Conservation (phyloP, 192 early-diverging fungal species). For the Radiomyces spectabilis region DNA sequence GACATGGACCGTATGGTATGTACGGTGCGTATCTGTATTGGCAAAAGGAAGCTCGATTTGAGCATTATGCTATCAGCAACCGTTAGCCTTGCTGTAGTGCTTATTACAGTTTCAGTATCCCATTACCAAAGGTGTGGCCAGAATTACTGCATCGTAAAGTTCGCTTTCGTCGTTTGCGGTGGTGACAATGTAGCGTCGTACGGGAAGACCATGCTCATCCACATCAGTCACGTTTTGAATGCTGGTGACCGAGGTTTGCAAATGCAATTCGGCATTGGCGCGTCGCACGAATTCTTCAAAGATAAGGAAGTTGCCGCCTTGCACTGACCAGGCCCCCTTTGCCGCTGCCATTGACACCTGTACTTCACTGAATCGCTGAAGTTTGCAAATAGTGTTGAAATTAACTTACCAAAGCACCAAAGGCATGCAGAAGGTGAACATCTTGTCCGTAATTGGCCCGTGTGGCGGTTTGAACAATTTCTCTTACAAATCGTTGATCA, state of each 20-base stretch:
- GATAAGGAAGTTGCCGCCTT: constrained; percentile 52
- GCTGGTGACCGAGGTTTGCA: constrained; percentile 36
- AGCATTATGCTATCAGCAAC: constrained; percentile 1
- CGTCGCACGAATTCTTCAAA: constrained; percentile 47
- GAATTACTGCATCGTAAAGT: constrained; percentile 49
- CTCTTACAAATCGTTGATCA: constrained; percentile 26
- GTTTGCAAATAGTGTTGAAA: neutral
- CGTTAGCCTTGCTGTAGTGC: too few species aligned
- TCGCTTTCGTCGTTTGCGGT: constrained; percentile 28
- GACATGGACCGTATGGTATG: constrained; percentile 47
- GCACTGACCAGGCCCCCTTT: constrained; percentile 32
- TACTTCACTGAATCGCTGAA: neutral
- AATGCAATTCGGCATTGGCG: constrained; percentile 32
- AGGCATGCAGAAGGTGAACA: constrained; percentile 46
- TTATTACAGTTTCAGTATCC: too few species aligned
- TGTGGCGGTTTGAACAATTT: constrained; percentile 50
- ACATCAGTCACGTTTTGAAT: constrained; percentile 17
- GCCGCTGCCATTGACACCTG: constrained; percentile 42
- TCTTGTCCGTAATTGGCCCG: constrained; percentile 61
- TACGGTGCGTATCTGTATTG: neutral
- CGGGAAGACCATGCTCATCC: neutral
- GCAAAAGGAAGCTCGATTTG: neutral
- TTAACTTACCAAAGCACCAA: constrained; percentile 38
- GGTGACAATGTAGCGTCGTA: constrained; percentile 23
- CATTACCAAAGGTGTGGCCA: constrained; percentile 54